Base-by-base conservation (phyloP, 2,329 filamentous ascomycete genomes). In the Sordariomycetes sp. region DNA sequence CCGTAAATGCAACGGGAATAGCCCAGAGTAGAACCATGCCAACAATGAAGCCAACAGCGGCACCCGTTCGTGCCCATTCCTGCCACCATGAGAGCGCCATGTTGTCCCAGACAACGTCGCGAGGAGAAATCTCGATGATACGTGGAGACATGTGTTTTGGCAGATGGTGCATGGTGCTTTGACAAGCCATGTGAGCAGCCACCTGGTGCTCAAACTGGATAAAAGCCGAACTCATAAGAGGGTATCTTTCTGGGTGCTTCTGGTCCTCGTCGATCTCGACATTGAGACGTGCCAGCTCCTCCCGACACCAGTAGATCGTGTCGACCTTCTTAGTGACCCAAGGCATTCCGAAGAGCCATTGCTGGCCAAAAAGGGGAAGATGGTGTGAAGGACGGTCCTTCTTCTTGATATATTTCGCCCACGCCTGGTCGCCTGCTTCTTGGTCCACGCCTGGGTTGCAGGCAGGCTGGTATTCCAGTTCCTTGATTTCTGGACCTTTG, bases 131-230 rank as follows among this genome's bases (percentile, higher is more conserved):
- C 53, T 98, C 92, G n/a, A 94, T 83, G 26, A 85, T 73, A 19
- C 92, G 77, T 1, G 92, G 92, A 2, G 86, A 74, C 92, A 98
- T 98, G 30, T 94, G 84, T 46, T 85, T 85, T 2, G 92, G 92
- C 1, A 94, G 58, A 48, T 98, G 92, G 53, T 96, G 87, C 25
- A 83, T 87, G 30, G 93, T 71, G 31, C 86, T 79, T 54, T 98
- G 92, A 53, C 87, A 95, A 38, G 90, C 92, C 92, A 98, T 96
- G 50, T 98, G 92, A 0, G 92, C 92, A 6, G 90, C 88, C 2
- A 95, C 85, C 54, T 98, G 92, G 51, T 95, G 83, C 50, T 98
- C 94, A 69, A 98, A 98, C 53, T 98, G 92, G 40, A 98, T 87
- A 47, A 98, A 98, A 1, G 92, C 92, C 1, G 90, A 94, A 49